phyloP scores from a whole-genome alignment of 169 alveolate species.

The Eimeria falciformis region DNA sequence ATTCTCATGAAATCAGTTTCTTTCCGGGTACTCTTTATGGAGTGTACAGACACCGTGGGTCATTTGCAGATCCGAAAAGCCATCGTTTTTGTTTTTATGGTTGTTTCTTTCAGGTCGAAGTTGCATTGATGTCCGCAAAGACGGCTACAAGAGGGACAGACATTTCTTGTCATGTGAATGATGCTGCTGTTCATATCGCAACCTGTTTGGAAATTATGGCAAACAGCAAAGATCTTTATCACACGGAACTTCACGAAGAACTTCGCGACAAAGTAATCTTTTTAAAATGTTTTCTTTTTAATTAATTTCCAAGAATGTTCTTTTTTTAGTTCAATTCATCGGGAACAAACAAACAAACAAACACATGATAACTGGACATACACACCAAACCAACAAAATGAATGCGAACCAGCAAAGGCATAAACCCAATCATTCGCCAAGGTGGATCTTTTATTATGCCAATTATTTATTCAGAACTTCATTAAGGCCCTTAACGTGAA shows the following conservation, averaged over 20 bases:
- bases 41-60: no score
- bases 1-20: no score
- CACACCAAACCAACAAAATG: no score
- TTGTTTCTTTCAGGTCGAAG: background rate
- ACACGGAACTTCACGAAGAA: slow-evolving; percentile 1
- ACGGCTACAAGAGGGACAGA: background rate
- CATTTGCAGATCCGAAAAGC: no score
- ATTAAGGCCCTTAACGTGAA: slow-evolving; percentile 9
- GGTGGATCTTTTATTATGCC: no score
- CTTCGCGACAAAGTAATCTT: background rate
- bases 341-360: no score
- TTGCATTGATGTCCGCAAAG: slow-evolving; percentile 24
- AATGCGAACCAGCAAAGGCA: no score
- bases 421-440: no score
- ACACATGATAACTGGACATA: no score
- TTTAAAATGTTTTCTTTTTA: background rate
- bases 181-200: background rate
- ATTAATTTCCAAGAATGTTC: no score
- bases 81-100: background rate
- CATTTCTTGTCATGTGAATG: background rate
- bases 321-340: no score
- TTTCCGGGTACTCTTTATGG: no score
- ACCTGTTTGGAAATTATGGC: slow-evolving; percentile 4
- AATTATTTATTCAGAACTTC: background rate
- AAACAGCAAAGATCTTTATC: background rate